Evolutionary conservation across 2,329 filamentous ascomycete species (phyloP), one percentile per base, ranked within the genome.

Genomic region (Colletotrichum sp.): DNA sequence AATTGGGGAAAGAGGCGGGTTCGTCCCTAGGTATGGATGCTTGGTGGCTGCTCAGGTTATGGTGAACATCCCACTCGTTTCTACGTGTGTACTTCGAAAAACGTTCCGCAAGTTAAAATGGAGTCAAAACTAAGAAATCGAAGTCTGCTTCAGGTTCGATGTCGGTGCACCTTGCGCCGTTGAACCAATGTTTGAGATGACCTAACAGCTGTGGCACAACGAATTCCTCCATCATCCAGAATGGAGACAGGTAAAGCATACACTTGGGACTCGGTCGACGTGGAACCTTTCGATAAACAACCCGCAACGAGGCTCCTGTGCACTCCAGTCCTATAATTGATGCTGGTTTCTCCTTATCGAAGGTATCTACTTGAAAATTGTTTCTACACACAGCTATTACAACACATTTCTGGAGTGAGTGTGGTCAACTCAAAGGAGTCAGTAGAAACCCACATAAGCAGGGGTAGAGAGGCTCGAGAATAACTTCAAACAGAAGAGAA

Each of bases 61-160:
- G 18, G 9, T 43, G 39, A n/a, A 43, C 7, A 30, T 30, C 55
- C 24, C 6, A 26, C 28, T n/a, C 4, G 55, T 4, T 30, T 59
- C 18, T 30, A 30, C 6, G 4, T 3, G 7, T 14, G n/a, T 21
- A 21, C 28, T n/a, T 4, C n/a, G 18, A 3, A 61, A 61, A 13
- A 21, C 5, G 10, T 61, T n/a, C 28, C 28, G 8, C 59, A 34
- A n/a, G 26, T 30, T 12, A 32, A 10, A 9, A 30, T 34, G 18
- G n/a, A n/a, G 13, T 61, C 6, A n/a, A 1, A 28, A 2, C 6
- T 8, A 28, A 0, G 0, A n/a, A 34, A 13, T 21, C 8, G 5
- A 14, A 34, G 28, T 34, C 5, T 30, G 28, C 16, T 10, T 34
- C 18, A 61, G n/a, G 5, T 61, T 21, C 16, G 28, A 32, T 5